Base-by-base conservation (phyloP, 441 rosid species). In the Adansonia madagascariensis region DNA sequence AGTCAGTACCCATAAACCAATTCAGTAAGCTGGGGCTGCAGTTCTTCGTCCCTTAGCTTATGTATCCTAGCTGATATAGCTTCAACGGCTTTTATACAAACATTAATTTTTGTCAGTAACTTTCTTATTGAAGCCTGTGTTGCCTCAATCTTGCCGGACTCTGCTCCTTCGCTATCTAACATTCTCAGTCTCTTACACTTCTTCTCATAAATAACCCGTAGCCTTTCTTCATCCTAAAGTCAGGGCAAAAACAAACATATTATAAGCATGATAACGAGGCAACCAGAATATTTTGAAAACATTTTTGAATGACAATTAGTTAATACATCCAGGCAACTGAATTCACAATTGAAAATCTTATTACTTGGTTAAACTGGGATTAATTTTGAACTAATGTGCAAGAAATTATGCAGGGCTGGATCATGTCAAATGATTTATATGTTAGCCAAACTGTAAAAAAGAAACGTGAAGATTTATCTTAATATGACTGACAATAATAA, bases 171-270 rank as follows among this genome's bases (percentile, higher is more conserved):
- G 71, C 78, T 82, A 80, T 94, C 98, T 75, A 94, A 83, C 71
- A 47, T 73, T 84, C 83, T 82, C 74, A 94, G 82, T 75, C 84
- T 78, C 83, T 81, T 89, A 91, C 94, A 92, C 82, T 91, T 82
- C 85, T 87, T 86, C 84, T 92, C 94, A 82, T 94, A 94, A 6
- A 77, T 77, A 73, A 88, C 82, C 50, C 98, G 91, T 24, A 94
- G 90, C 87, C 82, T 88, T 75, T 94, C 98, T 84, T 92, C 98
- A 75, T 90, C 94, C 98, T 94, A 80, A 83, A 82, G 82, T 53
- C 79, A 80, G 70, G 74, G 68, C 78, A 87, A 84, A 84, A 49
- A 74, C 77, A 74, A 61, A 46, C 67, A 71, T 59, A 44, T 60
- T 59, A 81, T 83, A 53, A 83, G 86, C 71, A 75, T 75, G 71